Evolutionary conservation across 441 rosid genomes (phyloP), one percentile per base, ranked within the genome.

Genomic region (Brassica balearica): DNA sequence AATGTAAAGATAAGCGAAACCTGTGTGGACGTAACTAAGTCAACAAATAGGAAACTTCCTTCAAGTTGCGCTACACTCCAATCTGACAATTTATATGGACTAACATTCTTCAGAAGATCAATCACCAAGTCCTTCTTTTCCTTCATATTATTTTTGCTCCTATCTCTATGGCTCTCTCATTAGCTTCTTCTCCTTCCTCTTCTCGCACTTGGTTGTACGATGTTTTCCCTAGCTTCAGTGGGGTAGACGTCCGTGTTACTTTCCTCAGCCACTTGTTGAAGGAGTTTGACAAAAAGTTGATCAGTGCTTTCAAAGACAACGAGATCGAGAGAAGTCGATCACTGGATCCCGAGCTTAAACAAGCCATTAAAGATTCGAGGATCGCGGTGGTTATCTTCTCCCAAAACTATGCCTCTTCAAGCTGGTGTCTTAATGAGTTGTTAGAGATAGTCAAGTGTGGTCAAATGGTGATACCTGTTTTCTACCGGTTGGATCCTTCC

Each of bases 381-480:
- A 46, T 46, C 14, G 14, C 53, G 0, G 55, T 48, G 15, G 55
- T 48, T 12, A 48, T 48, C 55, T 48, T 48, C 55, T 48, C 53
- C 2, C 1, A 46, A 3, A 46, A 46, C 2, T 46, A 46, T 5
- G 53, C 53, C 1, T 46, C 53, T 46, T 46, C 53, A 46, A 46
- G 53, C 53, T 46, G 53, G 53, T 46, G 53, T 46, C 53, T 46
- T 3, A 46, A 46, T 46, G 53, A 46, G 15, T 46, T 46, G 53
- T 0, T 46, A 5, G 53, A 46, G 14, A 46, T 46, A 1, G 53
- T 46, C 53, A 46, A 12, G 14, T 46, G 53, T 12, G 53, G 53
- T 46, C 53, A 46, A 46, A 46, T 46, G 53, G 53, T 46, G 53
- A 46, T 46, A 46, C 53, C 53, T 46, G 53, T 46, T 46, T 46